These are phyloP conservation scores for Arxiozyma heterogenica DNA, from an alignment of 1,139 yeast species.

Conservation along the genomic window DNA sequence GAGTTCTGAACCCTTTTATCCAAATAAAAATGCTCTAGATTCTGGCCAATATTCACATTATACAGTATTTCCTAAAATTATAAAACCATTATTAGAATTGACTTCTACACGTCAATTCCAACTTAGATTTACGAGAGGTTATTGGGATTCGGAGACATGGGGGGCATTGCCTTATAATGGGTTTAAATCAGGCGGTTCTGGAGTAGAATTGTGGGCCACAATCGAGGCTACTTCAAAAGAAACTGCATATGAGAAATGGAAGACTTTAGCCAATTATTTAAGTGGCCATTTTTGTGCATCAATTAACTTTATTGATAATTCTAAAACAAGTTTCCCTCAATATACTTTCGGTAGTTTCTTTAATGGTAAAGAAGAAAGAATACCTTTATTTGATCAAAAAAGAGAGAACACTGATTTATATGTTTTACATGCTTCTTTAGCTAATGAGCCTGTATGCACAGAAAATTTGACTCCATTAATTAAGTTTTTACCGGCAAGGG, in stretches of 20 bases:
- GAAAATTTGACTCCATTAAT: slow-evolving; percentile 93
- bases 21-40: slow-evolving; percentile 21
- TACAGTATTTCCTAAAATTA: slow-evolving; percentile 66
- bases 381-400: slow-evolving; percentile 25
- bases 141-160: slow-evolving; percentile 91
- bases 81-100: slow-evolving; percentile 66
- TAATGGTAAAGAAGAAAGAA: slow-evolving; percentile 5
- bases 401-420: slow-evolving; percentile 35
- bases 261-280: slow-evolving; percentile 57
- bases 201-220: slow-evolving; percentile 88
- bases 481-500: slow-evolving; percentile 84
- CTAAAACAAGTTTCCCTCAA: slow-evolving; percentile 69
- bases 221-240: slow-evolving; percentile 54
- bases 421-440: slow-evolving; percentile 75
- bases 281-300: slow-evolving; percentile 96
- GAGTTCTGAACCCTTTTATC: slow-evolving; percentile 40
- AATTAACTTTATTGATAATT: slow-evolving; percentile 72
- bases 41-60: slow-evolving; percentile 42
- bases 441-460: slow-evolving; percentile 94
- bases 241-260: slow-evolving; percentile 62
- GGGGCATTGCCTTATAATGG: slow-evolving; percentile 77
- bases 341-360: slow-evolving; percentile 35
- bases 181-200: slow-evolving; percentile 75
- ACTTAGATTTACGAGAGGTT: slow-evolving; percentile 82
- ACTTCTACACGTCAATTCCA: slow-evolving; percentile 70